Evolutionary conservation across 208 protist genomes (phyloP).

Genomic region (Trypanosoma platydactyli): DNA sequence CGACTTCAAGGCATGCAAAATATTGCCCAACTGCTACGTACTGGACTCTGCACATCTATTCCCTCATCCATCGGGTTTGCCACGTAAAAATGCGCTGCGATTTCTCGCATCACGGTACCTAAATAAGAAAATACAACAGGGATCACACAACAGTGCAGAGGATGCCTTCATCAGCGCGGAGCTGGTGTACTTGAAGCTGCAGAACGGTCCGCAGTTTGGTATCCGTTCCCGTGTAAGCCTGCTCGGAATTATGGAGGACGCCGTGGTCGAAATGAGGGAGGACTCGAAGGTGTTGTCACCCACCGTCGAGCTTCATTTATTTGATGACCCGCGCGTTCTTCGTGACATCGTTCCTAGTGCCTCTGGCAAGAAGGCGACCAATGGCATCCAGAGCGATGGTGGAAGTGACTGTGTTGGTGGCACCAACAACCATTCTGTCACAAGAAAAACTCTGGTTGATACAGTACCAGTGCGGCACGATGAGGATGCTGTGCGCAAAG

Average conservation of each 20-base stretch:
- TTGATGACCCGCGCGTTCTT: conserved; percentile 59
- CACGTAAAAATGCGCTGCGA: conserved; percentile 79
- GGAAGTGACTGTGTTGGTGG: no score
- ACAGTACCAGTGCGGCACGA: conserved; percentile 68
- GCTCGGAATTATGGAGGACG: conserved; percentile 46
- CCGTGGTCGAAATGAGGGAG: conserved; percentile 15
- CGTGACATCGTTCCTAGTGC: conserved; percentile 24
- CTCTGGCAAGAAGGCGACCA: not conserved
- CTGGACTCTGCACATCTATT: conserved; percentile 90
- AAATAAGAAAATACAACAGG: conserved; percentile 81
- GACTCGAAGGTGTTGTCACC: not conserved
- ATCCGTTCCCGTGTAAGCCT: conserved; percentile 59
- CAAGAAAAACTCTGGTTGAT: conserved; percentile 30
- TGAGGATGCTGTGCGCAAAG: conserved; percentile 70
- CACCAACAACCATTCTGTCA: no score
- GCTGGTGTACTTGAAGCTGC: conserved; percentile 81
- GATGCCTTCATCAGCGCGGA: conserved; percentile 83
- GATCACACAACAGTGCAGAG: conserved; percentile 79
- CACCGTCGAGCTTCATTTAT: conserved; percentile 46
- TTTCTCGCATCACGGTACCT: conserved; percentile 86
- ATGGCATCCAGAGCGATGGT: not conserved
- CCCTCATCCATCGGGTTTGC: conserved; percentile 84
- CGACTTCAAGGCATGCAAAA: conserved; percentile 88
- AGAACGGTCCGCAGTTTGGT: conserved; percentile 76
- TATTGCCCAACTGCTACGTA: conserved; percentile 82